phyloP scores from a whole-genome alignment of 2,329 filamentous ascomycete genomes.

The Meredithiella fracta region DNA sequence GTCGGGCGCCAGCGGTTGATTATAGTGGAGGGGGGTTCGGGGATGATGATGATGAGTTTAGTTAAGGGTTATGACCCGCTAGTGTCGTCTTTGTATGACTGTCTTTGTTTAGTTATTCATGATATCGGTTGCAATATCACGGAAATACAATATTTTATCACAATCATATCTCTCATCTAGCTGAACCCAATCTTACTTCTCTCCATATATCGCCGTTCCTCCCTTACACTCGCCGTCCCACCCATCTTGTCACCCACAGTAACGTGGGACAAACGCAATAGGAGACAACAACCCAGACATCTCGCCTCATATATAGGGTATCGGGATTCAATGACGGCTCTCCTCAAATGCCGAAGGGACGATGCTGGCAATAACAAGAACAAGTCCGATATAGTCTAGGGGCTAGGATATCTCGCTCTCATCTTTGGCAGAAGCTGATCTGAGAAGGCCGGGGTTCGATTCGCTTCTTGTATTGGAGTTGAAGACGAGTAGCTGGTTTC shows the following conservation, averaged over 20 bases:
- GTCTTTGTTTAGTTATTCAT: not conserved
- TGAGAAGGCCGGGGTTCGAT: conserved; percentile 17
- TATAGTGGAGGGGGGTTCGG: conserved; percentile 8
- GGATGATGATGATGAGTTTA: conserved; percentile 6
- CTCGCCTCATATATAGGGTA: no score
- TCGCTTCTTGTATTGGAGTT: conserved; percentile 16
- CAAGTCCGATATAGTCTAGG: conserved; percentile 14
- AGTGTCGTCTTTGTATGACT: no score
- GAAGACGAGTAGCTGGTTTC: not conserved
- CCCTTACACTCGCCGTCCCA: no score
- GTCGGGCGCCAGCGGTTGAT: conserved; percentile 3
- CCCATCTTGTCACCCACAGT: no score
- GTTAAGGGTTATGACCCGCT: not conserved
- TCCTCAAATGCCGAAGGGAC: not conserved
- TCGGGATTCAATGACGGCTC: no score
- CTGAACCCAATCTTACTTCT: no score
- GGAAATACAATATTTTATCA: not conserved
- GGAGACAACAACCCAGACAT: no score
- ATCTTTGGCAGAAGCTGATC: no score
- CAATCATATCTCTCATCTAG: no score
- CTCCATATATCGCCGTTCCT: no score
- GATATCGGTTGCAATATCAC: not conserved
- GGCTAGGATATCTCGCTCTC: conserved; percentile 16
- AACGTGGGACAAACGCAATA: no score
- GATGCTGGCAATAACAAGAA: no score